These are phyloP conservation scores for Lodderomyces jiufengensis DNA, from an alignment of 1,139 yeast genomes.

Conservation along the genomic window DNA sequence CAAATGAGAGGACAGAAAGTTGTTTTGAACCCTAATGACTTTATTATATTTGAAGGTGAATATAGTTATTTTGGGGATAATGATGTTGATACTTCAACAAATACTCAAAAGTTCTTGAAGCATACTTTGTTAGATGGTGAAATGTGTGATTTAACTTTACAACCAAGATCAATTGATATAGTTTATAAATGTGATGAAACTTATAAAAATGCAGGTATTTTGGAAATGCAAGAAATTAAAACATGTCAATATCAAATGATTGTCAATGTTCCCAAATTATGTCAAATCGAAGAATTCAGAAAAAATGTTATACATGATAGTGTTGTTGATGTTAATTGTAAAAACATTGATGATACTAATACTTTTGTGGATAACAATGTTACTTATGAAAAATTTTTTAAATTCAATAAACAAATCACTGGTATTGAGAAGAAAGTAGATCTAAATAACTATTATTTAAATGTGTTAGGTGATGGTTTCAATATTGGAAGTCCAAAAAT, in stretches of 20 bases:
- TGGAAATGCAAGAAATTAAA: conserved; percentile 56
- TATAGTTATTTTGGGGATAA: conserved; percentile 13
- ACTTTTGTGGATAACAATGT: conserved; percentile 12
- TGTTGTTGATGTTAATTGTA: conserved; percentile 42
- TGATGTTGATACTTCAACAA: conserved; percentile 9
- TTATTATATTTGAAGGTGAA: conserved; percentile 20
- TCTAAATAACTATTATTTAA: conserved; percentile 22
- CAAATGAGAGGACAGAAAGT: conserved; percentile 20
- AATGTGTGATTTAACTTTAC: conserved; percentile 66
- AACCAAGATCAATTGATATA: conserved; percentile 60
- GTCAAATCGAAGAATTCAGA: conserved; percentile 48
- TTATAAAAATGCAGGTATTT: conserved; percentile 29
- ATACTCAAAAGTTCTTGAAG: conserved; percentile 36
- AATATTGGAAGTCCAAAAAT: conserved; percentile 23
- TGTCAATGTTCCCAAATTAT: conserved; percentile 57
- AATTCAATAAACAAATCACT: conserved; percentile 9
- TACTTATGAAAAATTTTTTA: conserved; percentile 11
- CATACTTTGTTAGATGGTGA: conserved; percentile 62
- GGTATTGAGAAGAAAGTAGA: conserved; percentile 20
- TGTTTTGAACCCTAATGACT: conserved; percentile 17
- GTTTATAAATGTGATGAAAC: conserved; percentile 63
- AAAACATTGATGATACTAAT: conserved; percentile 22
- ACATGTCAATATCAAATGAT: conserved; percentile 70
- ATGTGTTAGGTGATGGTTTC: conserved; percentile 33
- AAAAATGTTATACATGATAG: conserved; percentile 35